A percentile compares a stretch with the other conserved stretches of the same genome.
Evolutionary conservation across 2,329 filamentous ascomycete species (phyloP).

Genomic region (Microdochium paspali): DNA sequence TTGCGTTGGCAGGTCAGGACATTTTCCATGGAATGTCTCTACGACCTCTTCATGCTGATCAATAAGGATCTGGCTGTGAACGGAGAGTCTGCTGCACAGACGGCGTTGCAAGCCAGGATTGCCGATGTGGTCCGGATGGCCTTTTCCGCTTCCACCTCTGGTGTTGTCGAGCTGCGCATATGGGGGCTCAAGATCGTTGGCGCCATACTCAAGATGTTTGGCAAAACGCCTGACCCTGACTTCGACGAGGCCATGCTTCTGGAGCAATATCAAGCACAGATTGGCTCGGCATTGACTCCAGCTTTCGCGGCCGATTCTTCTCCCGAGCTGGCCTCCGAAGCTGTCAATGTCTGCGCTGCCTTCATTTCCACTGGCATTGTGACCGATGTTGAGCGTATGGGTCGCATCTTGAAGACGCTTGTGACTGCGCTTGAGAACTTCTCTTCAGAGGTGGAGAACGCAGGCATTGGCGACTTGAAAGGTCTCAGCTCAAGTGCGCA

Average conservation of each 20-base stretch:
- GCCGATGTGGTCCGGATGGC: constrained; percentile 94
- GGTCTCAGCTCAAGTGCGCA: constrained; percentile 91
- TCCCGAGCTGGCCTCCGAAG: constrained; percentile 88
- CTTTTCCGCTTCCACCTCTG: constrained; percentile 92
- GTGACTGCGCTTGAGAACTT: constrained; percentile 90
- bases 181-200: constrained; percentile 92
- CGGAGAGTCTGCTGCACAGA: constrained; percentile 68
- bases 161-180: constrained; percentile 80
- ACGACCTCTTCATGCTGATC: constrained; percentile 71
- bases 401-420: constrained; percentile 87
- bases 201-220: constrained; percentile 89
- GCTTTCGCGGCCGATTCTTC: constrained; percentile 95
- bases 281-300: constrained; percentile 90
- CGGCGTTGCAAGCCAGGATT: constrained; percentile 70
- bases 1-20: constrained; percentile 92
- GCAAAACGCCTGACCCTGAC: constrained; percentile 88
- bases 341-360: constrained; percentile 94
- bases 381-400: constrained; percentile 97
- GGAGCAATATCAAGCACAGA: constrained; percentile 97
- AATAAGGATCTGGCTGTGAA: constrained; percentile 70
- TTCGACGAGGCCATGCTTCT: constrained; percentile 95
- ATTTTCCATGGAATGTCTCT: constrained; percentile 84
- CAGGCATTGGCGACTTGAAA: constrained; percentile 85
- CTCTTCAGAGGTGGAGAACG: constrained; percentile 68
- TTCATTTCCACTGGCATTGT: constrained; percentile 98